Evolutionary conservation across 129 eudicot genomes (phyloP).

Genomic region (Flaveria trinervia): DNA sequence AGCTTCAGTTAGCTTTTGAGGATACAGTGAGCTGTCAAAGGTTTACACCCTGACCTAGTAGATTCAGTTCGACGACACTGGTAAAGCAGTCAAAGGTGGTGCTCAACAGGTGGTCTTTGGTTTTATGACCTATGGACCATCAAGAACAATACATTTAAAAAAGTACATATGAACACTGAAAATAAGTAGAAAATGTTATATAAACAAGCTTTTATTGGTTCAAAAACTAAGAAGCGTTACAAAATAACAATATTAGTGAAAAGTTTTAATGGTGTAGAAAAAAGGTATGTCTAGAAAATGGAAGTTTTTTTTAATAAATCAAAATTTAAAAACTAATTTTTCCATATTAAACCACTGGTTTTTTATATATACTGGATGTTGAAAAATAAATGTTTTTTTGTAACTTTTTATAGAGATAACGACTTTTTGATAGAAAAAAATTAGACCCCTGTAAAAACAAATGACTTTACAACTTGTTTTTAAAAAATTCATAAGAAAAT

Average conservation of each 20-base stretch:
- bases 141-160: background rate
- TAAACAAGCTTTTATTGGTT: background rate
- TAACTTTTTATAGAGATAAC: too few relatives aligned
- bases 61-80: constrained; percentile 1
- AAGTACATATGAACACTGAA: background rate
- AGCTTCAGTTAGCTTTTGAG: background rate
- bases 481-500: background rate
- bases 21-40: background rate
- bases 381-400: background rate
- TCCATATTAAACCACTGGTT: background rate
- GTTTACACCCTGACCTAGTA: background rate
- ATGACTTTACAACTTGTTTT: background rate
- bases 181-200: background rate
- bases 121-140: background rate
- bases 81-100: background rate
- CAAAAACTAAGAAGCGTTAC: background rate
- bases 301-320: too few relatives aligned
- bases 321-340: background rate
- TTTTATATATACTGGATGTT: background rate
- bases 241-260: background rate
- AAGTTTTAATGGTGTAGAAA: background rate
- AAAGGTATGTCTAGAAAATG: too few relatives aligned
- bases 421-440: background rate
- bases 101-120: background rate
- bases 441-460: background rate